phyloP scores from a whole-genome alignment of 495 filamentous ascomycete species.

The Xylaria grammica region DNA sequence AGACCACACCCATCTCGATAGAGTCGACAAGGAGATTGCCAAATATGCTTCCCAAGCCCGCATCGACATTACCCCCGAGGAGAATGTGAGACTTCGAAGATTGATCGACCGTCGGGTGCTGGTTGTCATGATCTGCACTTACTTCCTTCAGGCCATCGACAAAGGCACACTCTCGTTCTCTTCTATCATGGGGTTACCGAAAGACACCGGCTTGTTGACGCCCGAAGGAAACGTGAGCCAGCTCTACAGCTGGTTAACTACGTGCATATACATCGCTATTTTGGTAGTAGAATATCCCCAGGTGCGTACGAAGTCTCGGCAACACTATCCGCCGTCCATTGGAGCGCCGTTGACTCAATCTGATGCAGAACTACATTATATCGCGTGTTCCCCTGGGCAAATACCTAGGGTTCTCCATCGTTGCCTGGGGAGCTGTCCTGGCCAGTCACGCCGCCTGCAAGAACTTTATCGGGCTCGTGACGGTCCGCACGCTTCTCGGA shows the following conservation, averaged over 20 bases:
- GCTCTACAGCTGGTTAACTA: conserved; percentile 58
- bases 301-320: conserved; percentile 23
- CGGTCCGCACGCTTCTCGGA: conserved; percentile 66
- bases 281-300: conserved; percentile 59
- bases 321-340: neutral
- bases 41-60: conserved; percentile 60
- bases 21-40: conserved; percentile 67
- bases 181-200: conserved; percentile 69
- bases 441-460: conserved; percentile 63
- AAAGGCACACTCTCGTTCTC: conserved; percentile 74
- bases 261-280: conserved; percentile 60
- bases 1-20: conserved; percentile 56
- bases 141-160: conserved; percentile 76
- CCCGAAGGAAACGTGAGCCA: conserved; percentile 48
- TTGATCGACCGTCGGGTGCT: conserved; percentile 57
- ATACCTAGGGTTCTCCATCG: conserved; percentile 66
- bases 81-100: conserved; percentile 57
- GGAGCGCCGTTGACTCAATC: conserved; percentile 14
- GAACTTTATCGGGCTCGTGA: conserved; percentile 60
- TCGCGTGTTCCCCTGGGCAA: conserved; percentile 57
- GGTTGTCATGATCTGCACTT: conserved; percentile 60
- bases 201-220: conserved; percentile 58
- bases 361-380: conserved; percentile 54
- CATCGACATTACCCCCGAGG: conserved; percentile 59
- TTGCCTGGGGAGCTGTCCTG: conserved; percentile 63